Conservation (phyloP, 2,329 filamentous ascomycete species). For the Karstenula rhodostoma region DNA sequence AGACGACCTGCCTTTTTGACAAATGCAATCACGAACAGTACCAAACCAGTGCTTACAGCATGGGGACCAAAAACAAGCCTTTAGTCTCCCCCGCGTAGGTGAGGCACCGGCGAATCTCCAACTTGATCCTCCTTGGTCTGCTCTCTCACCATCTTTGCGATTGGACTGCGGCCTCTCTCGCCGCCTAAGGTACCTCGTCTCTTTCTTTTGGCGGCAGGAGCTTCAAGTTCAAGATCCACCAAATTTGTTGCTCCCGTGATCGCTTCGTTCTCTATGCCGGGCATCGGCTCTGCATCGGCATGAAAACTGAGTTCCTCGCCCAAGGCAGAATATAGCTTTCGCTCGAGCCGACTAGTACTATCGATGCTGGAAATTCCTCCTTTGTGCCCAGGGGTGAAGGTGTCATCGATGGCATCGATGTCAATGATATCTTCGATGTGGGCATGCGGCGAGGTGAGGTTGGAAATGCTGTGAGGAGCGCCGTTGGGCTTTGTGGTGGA, state of each 20-base stretch:
- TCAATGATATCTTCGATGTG: slow-evolving; percentile 32
- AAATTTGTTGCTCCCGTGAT: slow-evolving; percentile 12
- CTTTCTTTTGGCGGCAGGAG: slow-evolving; percentile 36
- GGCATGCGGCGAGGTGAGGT: slow-evolving; percentile 5
- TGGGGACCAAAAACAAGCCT: background rate
- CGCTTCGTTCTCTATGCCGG: slow-evolving; percentile 25
- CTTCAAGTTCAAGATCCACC: slow-evolving; percentile 29
- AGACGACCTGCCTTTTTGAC: background rate
- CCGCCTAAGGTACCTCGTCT: slow-evolving; percentile 32
- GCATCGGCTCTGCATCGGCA: slow-evolving; percentile 18
- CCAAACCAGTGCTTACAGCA: background rate
- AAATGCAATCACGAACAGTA: background rate
- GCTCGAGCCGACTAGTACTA: slow-evolving; percentile 38
- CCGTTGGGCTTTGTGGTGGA: slow-evolving; percentile 8
- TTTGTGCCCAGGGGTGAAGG: slow-evolving; percentile 33
- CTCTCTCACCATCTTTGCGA: slow-evolving; percentile 32
- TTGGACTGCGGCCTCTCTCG: slow-evolving; percentile 29
- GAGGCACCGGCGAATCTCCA: slow-evolving; percentile 11
- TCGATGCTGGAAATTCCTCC: slow-evolving; percentile 38
- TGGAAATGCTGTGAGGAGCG: slow-evolving; percentile 5
- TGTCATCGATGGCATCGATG: slow-evolving; percentile 29
- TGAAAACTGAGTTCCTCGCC: slow-evolving; percentile 42
- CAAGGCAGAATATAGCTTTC: slow-evolving; percentile 40
- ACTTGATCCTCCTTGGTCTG: slow-evolving; percentile 22
- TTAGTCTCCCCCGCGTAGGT: slow-evolving; percentile 22